These are phyloP conservation scores for Murraya koenigii DNA, from an alignment of 345 rosid genomes.

Conservation along the genomic window DNA sequence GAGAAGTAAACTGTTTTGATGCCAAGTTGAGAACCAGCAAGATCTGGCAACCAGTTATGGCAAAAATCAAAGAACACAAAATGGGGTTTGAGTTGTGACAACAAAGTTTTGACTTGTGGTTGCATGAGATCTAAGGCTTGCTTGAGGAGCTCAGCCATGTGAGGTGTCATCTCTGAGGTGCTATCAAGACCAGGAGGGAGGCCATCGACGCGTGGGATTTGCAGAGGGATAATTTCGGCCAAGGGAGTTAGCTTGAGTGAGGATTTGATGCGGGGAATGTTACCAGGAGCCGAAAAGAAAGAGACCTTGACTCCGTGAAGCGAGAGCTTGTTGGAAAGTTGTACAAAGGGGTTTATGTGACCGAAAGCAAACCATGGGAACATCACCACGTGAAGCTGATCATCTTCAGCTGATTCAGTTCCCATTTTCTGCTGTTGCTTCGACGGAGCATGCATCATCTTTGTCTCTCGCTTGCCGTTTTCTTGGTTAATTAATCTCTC, in stretches of 20 bases:
- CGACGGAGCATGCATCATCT: background rate
- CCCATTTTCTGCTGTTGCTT: background rate
- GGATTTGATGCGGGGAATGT: conserved; percentile 18
- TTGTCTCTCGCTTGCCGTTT: background rate
- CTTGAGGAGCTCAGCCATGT: conserved; percentile 25
- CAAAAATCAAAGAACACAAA: conserved; percentile 26
- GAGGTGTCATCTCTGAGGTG: conserved; percentile 31
- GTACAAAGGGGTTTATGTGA: conserved; percentile 35
- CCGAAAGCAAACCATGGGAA: conserved; percentile 35
- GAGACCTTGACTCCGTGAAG: conserved; percentile 23
- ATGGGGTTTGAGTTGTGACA: conserved; percentile 29
- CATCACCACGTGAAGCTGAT: conserved; percentile 16
- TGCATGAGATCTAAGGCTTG: conserved; percentile 32
- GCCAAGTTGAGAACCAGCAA: conserved; percentile 18
- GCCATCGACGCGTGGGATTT: conserved; percentile 22
- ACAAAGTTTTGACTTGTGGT: conserved; percentile 21
- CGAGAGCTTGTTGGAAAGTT: conserved; percentile 34
- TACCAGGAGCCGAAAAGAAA: conserved; percentile 28
- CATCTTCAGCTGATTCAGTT: background rate
- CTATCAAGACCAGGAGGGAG: conserved; percentile 27
- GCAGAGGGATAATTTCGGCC: conserved; percentile 23
- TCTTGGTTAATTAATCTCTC: too few relatives aligned
- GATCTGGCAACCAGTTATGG: conserved; percentile 16
- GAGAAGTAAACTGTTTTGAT: conserved; percentile 18
- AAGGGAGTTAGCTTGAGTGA: conserved; percentile 14